Evolutionary conservation across 176 grass and related monocot genomes (phyloP), one percentile per base, ranked within the genome.

Genomic region (Typha latifolia): DNA sequence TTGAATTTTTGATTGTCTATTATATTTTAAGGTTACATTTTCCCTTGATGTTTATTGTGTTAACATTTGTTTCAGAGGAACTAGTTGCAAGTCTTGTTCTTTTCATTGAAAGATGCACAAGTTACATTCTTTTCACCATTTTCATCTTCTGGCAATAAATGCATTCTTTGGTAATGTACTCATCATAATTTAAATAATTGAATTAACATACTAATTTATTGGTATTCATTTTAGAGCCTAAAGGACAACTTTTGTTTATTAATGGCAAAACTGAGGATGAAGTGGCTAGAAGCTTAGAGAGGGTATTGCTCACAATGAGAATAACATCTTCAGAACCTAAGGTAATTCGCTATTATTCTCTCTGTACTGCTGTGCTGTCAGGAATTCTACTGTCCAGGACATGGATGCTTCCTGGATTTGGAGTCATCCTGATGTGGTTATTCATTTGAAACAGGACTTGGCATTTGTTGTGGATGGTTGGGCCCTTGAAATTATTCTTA

Each of bases 391-490:
- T 57, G 52, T 18, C 34, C 34, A 6, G 34, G 34, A 6, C 7
- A 6, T 37, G 32, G 32, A 34, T 34, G 34, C 34, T 37, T 37
- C 4, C 4, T 37, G 34, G 19, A 51, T 12, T 50, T 65, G 63
- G 55, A 50, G 62, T 56, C 61, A 62, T 34, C 80, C 34, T 13
- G 29, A 49, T 80, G 56, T 48, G 51, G 34, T 66, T 77, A 67
- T 71, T 80, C 73, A 19, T 59, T 66, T 73, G 49, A 67, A 68
- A 62, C 80, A 96, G 92, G 92, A 89, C 37, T 77, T 83, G 66
- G 74, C 92, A 74, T 88, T 96, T 82, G 88, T 89, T 67, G 76
- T 96, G 71, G 92, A 91, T 86, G 92, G 92, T 69, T 77, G 82
- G 82, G 85, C 88, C 64, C 92, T 96, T 4, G 92, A 96, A 88